Conservation (phyloP, 495 filamentous ascomycete species). For the Penicillium waksmanii region DNA sequence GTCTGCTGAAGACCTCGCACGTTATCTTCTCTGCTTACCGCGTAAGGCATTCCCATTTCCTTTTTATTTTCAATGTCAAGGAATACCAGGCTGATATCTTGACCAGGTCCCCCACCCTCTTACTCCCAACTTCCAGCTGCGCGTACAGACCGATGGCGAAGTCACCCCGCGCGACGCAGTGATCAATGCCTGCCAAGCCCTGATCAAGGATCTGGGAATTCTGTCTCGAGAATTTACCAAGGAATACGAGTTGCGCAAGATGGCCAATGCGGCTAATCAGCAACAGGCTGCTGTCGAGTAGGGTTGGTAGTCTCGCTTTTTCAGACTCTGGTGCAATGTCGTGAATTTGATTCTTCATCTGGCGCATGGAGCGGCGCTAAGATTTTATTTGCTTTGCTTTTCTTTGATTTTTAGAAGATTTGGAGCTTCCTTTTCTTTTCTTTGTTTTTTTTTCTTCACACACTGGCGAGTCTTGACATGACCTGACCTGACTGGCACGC, state of each 20-base stretch:
- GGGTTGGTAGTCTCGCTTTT: neutral
- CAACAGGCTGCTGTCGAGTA: conserved; percentile 43
- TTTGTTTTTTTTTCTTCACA: neutral
- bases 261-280: conserved; percentile 63
- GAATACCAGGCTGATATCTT: conserved; percentile 14
- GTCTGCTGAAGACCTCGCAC: conserved; percentile 76
- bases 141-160: conserved; percentile 88
- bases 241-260: conserved; percentile 92
- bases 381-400: conserved; percentile 12
- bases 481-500: no score
- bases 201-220: conserved; percentile 75
- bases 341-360: conserved; percentile 8
- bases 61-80: neutral
- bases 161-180: conserved; percentile 86
- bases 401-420: conserved; percentile 1
- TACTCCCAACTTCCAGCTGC: conserved; percentile 81
- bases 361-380: conserved; percentile 21
- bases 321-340: neutral
- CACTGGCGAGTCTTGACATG: no score
- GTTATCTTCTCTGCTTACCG: conserved; percentile 90
- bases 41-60: conserved; percentile 43
- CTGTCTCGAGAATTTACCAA: conserved; percentile 89
- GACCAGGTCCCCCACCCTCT: conserved; percentile 79
- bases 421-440: conserved; percentile 6
- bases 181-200: conserved; percentile 72